Evolutionary conservation across 305 asterid genomes (phyloP).

Genomic region (Fraxinus angustifolia): DNA sequence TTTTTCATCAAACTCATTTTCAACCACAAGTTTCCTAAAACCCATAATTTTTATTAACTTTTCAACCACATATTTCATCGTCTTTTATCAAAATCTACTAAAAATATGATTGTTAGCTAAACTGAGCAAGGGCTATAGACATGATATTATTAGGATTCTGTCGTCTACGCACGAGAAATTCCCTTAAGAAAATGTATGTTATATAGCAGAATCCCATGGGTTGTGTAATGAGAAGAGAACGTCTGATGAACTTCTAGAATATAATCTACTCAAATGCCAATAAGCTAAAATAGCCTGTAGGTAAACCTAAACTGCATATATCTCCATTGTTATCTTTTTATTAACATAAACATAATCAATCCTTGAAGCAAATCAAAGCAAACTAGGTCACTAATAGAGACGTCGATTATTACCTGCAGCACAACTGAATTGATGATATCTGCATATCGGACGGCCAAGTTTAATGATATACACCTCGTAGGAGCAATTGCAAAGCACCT

Average conservation of each 20-base stretch:
- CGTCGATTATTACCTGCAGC: constrained; percentile 61
- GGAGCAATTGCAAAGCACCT: constrained; percentile 97
- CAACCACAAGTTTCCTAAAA: neutral
- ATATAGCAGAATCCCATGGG: neutral
- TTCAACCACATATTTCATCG: neutral
- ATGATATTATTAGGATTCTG: neutral
- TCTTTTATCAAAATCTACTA: neutral
- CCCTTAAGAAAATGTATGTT: neutral
- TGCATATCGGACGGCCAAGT: constrained; percentile 93
- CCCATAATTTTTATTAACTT: neutral
- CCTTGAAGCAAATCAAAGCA: neutral
- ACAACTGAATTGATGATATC: constrained; percentile 91
- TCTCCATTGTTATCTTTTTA: neutral
- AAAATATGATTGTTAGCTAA: neutral
- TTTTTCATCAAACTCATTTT: neutral
- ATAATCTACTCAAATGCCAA: neutral
- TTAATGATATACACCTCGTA: constrained; percentile 86
- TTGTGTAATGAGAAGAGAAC: neutral
- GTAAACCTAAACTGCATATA: neutral
- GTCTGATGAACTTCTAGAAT: neutral
- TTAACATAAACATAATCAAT: neutral
- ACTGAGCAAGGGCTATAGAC: neutral
- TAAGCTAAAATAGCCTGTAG: neutral
- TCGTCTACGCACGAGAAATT: neutral
- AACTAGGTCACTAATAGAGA: neutral